phyloP scores from a whole-genome alignment of 148 eudicot genomes.

The Suaeda aralocaspica region DNA sequence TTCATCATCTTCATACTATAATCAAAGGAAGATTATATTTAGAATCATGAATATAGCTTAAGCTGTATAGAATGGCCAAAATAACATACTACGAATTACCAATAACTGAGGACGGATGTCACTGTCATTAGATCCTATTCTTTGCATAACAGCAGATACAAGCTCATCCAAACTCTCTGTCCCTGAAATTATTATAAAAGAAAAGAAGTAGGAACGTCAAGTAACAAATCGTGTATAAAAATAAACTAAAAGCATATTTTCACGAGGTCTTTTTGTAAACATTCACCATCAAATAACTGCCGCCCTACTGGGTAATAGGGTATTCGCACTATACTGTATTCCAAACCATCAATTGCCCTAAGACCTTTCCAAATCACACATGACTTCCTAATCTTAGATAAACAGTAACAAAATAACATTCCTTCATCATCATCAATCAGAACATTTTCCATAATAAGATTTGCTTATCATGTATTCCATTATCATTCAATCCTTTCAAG shows the following conservation, averaged over 20 bases:
- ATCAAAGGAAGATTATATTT: conserved; percentile 3
- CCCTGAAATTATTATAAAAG: conserved; percentile 36
- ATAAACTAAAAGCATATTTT: neutral
- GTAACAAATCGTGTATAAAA: neutral
- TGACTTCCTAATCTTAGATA: neutral
- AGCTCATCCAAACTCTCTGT: conserved; percentile 79
- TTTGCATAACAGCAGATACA: conserved; percentile 58
- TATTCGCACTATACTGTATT: neutral
- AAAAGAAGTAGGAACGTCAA: neutral
- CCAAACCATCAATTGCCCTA: neutral
- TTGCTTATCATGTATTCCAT: neutral
- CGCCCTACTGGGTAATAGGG: neutral
- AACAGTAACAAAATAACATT: neutral
- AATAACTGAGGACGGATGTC: conserved; percentile 56
- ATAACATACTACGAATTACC: conserved; percentile 35
- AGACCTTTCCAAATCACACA: neutral
- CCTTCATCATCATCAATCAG: neutral
- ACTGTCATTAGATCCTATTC: conserved; percentile 47
- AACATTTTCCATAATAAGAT: neutral
- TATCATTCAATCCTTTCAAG: neutral
- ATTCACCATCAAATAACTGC: neutral
- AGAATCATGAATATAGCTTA: neutral
- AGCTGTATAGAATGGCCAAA: neutral
- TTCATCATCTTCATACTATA: conserved; percentile 95
- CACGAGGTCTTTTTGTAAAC: neutral